phyloP scores from a whole-genome alignment of 2,329 filamentous ascomycete species.

The Trichoderma sp. region DNA sequence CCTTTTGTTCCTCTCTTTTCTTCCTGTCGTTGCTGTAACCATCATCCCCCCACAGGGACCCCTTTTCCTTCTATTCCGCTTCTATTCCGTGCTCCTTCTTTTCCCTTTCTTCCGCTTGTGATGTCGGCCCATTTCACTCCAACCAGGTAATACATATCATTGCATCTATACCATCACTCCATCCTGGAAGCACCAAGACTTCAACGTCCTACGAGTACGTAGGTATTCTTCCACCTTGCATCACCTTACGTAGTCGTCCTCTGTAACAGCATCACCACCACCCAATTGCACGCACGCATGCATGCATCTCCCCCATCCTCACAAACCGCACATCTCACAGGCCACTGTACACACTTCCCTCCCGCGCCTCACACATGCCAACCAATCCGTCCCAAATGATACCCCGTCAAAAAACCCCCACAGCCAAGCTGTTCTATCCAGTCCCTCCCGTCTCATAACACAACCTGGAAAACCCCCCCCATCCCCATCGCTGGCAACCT shows the following conservation, averaged over 20 bases:
- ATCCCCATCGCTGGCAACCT: constrained; percentile 12
- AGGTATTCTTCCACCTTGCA: neutral
- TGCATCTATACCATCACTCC: too few relatives aligned
- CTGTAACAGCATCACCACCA: neutral
- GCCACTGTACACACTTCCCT: neutral
- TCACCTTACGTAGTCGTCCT: neutral
- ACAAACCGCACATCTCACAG: neutral
- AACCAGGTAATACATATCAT: too few relatives aligned
- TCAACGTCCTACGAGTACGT: neutral
- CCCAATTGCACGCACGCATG: neutral
- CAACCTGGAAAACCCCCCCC: neutral
- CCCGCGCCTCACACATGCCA: constrained; percentile 26
- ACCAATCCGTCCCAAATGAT: neutral
- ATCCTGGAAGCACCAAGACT: neutral
- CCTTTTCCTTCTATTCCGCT: neutral
- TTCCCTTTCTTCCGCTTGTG: neutral
- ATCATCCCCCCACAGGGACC: neutral
- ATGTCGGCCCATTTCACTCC: too few relatives aligned
- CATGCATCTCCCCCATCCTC: neutral
- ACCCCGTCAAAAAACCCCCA: too few relatives aligned
- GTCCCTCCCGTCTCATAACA: constrained; percentile 2
- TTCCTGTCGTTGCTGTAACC: neutral
- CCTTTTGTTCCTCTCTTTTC: too few relatives aligned
- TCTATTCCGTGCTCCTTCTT: neutral
- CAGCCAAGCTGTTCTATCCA: constrained; percentile 1